Conservation (phyloP, 192 early-diverging fungal genomes). For the Obelidium mucronatum region DNA sequence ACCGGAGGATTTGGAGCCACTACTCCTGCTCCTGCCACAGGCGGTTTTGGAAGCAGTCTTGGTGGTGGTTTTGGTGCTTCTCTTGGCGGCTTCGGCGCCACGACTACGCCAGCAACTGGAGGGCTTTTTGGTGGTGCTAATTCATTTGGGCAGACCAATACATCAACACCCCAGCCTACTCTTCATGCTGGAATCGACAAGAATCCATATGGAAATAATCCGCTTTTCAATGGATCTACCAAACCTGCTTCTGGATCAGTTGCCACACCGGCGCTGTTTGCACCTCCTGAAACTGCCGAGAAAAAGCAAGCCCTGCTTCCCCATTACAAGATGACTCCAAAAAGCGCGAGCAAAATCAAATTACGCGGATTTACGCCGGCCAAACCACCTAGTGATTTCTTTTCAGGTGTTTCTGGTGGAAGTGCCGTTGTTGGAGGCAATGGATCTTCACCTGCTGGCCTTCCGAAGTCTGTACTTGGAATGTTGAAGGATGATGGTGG, state of each 20-base stretch:
- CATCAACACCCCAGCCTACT: conserved; percentile 27
- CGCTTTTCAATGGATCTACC: conserved; percentile 64
- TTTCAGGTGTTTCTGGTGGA: neutral
- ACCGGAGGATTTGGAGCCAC: conserved; percentile 34
- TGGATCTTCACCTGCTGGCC: conserved; percentile 1
- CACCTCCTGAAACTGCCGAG: conserved; percentile 39
- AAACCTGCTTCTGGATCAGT: conserved; percentile 34
- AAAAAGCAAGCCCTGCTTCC: conserved; percentile 78
- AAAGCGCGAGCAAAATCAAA: conserved; percentile 72
- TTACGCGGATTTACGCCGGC: conserved; percentile 74
- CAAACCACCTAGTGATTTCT: conserved; percentile 24
- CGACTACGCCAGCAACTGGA: conserved; percentile 27
- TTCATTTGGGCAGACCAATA: neutral
- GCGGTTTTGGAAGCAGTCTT: conserved; percentile 26
- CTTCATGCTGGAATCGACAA: conserved; percentile 81
- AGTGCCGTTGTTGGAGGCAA: neutral
- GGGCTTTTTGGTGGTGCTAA: conserved; percentile 23
- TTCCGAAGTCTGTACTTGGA: conserved; percentile 29
- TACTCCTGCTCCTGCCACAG: conserved; percentile 26
- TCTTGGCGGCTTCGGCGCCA: neutral
- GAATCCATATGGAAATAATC: conserved; percentile 87
- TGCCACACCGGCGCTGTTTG: conserved; percentile 36
- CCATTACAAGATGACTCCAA: conserved; percentile 78
- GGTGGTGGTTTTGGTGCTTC: conserved; percentile 29
- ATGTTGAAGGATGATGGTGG: conserved; percentile 31